Evolutionary conservation across 1,284 basidiomycete genomes (phyloP).

Genomic region (Pseudozyma flocculosa): DNA sequence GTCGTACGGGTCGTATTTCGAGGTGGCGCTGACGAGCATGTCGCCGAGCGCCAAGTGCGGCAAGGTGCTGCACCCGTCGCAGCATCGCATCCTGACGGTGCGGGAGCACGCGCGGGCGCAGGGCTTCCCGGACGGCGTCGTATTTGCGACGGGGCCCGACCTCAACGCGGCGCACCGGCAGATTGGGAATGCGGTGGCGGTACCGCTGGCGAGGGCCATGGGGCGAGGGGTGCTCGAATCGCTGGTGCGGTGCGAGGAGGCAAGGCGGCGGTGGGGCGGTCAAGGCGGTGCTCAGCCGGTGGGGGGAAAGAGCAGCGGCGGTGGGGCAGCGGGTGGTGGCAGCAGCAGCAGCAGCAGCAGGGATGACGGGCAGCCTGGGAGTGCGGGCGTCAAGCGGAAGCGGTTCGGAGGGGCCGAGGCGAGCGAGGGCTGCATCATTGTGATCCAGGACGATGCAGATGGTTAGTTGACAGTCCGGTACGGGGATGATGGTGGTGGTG

Average conservation of each 20-base stretch:
- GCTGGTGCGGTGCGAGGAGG: not conserved
- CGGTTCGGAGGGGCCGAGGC: too few relatives aligned
- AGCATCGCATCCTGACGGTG: conserved; percentile 23
- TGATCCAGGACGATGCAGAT: too few relatives aligned
- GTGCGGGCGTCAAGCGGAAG: too few relatives aligned
- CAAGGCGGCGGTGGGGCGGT: too few relatives aligned
- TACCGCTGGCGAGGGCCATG: conserved; percentile 8
- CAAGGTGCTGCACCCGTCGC: conserved; percentile 20
- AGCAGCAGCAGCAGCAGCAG: too few relatives aligned
- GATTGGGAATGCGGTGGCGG: conserved; percentile 30
- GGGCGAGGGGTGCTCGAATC: not conserved
- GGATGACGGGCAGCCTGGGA: too few relatives aligned
- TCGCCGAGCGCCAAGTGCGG: not conserved
- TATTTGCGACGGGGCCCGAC: conserved; percentile 10
- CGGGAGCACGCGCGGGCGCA: conserved; percentile 29
- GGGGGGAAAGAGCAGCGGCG: too few relatives aligned
- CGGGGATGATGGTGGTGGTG: too few relatives aligned
- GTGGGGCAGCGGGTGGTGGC: too few relatives aligned
- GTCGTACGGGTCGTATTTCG: conserved; percentile 8
- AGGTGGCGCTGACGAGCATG: conserved; percentile 6
- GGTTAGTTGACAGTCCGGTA: too few relatives aligned
- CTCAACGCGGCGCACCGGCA: conserved; percentile 17
- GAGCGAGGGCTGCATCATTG: too few relatives aligned
- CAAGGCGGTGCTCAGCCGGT: too few relatives aligned
- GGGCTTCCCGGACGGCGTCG: conserved; percentile 28